Base-by-base conservation (phyloP, 345 rosid genomes). In the Firmiana major region DNA sequence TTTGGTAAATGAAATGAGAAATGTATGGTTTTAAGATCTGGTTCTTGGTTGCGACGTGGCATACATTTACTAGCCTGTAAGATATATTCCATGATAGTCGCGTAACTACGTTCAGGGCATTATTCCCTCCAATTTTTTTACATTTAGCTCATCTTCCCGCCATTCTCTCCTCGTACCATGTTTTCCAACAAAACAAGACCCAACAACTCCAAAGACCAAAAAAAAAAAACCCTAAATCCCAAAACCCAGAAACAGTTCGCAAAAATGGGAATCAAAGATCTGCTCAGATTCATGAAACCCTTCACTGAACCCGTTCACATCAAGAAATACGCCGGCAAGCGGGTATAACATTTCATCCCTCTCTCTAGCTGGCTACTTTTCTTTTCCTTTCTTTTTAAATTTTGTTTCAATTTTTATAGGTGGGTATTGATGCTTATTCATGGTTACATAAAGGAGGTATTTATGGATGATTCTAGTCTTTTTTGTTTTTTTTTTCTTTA, bases 401-500 rank as follows among this genome's bases (percentile, higher is more conserved):
- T 17, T 55, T 69, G 43, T 24, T 76, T 15, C 24, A 48, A 48
- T 51, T 69, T 69, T 77, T 71, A 7, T 91, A 94, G 97, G 97
- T 94, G 81, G 98, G 98, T 59, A 88, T 94, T 77, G 98, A 93
- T 87, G 98, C 97, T 12, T 94, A 91, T 87, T 91, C 91, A 74
- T 94, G 97, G 97, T 87, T 91, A 58, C 97, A 93, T 84, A 93
- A 93, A 88, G 98, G 98, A 93, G 98, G 97, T 92, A 78, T 58
- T 78, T 46, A 7, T n/a, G 17, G 4, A 31, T 31, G 34, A 31
- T 31, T 31, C 34, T n/a, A n/a, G n/a, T n/a, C n/a, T n/a, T n/a
- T n/a, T 2, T 31, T 31, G 34, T 31, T 62, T 34, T 62, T n/a
- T 4, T 21, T 62, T 15, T 0, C 6, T 62, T 17, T 4, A 38